phyloP scores from a whole-genome alignment of 345 rosid species.

The Eutrema japonicum region DNA sequence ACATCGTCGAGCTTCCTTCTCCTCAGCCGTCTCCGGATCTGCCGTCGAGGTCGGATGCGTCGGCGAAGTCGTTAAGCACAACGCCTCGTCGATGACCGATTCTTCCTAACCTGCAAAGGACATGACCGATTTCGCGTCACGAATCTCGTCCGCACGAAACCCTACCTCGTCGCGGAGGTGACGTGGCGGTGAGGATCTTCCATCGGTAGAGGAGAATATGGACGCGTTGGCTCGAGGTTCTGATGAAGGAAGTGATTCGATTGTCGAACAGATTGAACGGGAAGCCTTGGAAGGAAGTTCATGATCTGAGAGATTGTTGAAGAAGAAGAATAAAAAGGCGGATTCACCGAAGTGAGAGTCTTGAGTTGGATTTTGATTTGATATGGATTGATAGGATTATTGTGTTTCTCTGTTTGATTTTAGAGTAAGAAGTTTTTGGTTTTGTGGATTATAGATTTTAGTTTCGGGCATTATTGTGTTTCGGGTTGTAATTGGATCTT shows the following conservation, averaged over 20 bases:
- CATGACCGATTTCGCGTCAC: constrained; percentile 89
- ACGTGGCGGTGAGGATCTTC: constrained; percentile 95
- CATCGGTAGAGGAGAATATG: constrained; percentile 79
- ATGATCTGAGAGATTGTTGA: constrained; percentile 54
- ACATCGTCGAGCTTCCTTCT: constrained; percentile 77
- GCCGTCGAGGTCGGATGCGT: constrained; percentile 84
- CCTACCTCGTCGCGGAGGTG: constrained; percentile 84
- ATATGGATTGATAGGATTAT: no score
- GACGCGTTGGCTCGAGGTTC: constrained; percentile 66
- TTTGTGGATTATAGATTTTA: no score
- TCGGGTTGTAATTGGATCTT: no score
- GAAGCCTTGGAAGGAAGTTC: constrained; percentile 78
- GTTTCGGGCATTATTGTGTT: no score
- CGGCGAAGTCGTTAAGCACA: constrained; percentile 89
- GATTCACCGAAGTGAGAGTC: no score
- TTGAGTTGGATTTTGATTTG: no score
- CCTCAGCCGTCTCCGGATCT: constrained; percentile 72
- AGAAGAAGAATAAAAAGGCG: no score
- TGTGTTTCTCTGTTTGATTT: no score
- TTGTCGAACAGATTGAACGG: constrained; percentile 82
- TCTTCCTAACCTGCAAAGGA: constrained; percentile 87
- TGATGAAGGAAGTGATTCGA: constrained; percentile 93
- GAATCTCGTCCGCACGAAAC: constrained; percentile 74
- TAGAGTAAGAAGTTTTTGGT: no score
- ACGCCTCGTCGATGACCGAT: constrained; percentile 80